phyloP scores from a whole-genome alignment of 805 yeast species.

The Lachancea dasiensis region DNA sequence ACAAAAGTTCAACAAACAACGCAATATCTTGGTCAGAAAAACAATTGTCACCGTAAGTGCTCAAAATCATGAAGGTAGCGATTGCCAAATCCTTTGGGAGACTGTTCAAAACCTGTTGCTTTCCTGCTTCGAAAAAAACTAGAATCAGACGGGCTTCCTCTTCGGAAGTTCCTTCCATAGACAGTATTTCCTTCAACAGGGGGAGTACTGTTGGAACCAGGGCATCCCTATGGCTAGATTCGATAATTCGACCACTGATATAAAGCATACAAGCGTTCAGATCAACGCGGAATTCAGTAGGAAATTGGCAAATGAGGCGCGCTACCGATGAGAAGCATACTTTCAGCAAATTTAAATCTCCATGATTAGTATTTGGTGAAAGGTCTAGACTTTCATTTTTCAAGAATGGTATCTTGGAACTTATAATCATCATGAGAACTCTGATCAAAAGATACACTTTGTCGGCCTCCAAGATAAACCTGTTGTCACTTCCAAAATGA shows the following conservation, averaged over 20 bases:
- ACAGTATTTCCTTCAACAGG: slow-evolving; percentile 41
- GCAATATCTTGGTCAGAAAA: slow-evolving; percentile 36
- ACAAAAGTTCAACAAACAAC: slow-evolving; percentile 31
- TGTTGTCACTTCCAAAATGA: slow-evolving; percentile 32
- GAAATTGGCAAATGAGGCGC: slow-evolving; percentile 60
- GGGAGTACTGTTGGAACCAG: slow-evolving; percentile 49
- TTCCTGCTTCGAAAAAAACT: slow-evolving; percentile 37
- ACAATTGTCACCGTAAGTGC: slow-evolving; percentile 32
- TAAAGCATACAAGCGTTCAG: slow-evolving; percentile 63
- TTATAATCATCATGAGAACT: slow-evolving; percentile 55
- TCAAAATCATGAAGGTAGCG: slow-evolving; percentile 39
- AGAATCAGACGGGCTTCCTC: slow-evolving; percentile 27
- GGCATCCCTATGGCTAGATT: slow-evolving; percentile 35
- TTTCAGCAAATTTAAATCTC: slow-evolving; percentile 40
- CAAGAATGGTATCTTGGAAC: slow-evolving; percentile 5
- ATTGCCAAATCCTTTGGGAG: slow-evolving; percentile 34
- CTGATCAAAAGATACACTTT: slow-evolving; percentile 78
- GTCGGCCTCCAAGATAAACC: slow-evolving; percentile 55
- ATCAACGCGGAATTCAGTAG: slow-evolving; percentile 63
- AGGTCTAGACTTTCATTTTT: neutral
- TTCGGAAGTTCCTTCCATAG: slow-evolving; percentile 11
- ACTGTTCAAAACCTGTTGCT: slow-evolving; percentile 16
- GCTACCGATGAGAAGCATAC: slow-evolving; percentile 44
- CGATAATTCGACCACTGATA: slow-evolving; percentile 52
- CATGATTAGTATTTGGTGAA: slow-evolving; percentile 5